These are phyloP conservation scores for Trichoderma sp. DNA, from an alignment of 2,329 filamentous ascomycete genomes.

Conservation along the genomic window DNA sequence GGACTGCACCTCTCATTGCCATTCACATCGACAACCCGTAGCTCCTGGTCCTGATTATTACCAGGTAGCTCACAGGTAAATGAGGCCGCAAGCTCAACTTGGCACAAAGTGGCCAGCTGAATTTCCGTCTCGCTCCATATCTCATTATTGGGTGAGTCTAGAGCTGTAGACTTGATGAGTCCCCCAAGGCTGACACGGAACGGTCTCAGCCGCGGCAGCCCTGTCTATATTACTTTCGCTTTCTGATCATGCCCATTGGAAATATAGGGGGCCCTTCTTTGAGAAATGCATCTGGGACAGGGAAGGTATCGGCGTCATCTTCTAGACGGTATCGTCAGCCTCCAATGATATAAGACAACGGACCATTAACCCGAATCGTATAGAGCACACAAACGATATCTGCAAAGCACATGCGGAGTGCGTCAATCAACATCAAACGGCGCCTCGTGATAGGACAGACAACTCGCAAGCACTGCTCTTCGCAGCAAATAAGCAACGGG, in stretches of 20 bases:
- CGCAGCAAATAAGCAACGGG: constrained; percentile 1
- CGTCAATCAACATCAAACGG: constrained; percentile 22
- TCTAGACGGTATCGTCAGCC: no score
- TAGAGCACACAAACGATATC: background rate
- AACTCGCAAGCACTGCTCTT: background rate
- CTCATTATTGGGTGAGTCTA: background rate
- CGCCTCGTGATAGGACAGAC: background rate
- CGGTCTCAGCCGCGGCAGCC: background rate
- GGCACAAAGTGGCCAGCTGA: background rate
- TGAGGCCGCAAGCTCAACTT: background rate
- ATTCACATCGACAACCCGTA: background rate
- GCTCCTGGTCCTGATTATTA: background rate
- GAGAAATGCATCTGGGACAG: background rate
- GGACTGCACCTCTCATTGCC: background rate
- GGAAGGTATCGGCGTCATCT: background rate
- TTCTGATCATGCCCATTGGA: background rate
- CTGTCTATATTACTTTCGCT: background rate
- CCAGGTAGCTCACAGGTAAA: background rate
- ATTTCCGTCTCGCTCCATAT: background rate
- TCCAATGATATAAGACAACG: background rate
- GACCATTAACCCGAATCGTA: background rate
- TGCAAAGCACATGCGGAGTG: background rate
- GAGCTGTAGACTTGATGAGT: background rate
- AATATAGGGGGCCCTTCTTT: background rate
- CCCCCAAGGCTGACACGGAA: background rate